These are phyloP conservation scores for Pulicaria dysenterica DNA, from an alignment of 129 eudicot genomes.

Conservation along the genomic window DNA sequence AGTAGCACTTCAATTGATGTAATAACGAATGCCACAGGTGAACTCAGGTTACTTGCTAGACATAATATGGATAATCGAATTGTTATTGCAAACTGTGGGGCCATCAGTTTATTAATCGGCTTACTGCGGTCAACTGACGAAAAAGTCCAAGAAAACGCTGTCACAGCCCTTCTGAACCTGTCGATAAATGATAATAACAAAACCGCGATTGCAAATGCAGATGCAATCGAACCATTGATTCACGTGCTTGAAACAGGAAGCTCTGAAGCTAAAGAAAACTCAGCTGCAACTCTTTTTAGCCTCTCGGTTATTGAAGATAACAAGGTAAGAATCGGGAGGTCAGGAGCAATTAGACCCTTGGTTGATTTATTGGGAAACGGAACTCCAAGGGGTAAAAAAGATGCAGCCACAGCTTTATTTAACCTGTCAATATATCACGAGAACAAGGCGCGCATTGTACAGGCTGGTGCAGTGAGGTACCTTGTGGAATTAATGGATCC, in stretches of 20 bases:
- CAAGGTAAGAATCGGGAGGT: constrained; percentile 70
- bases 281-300: constrained; percentile 94
- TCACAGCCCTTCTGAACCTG: constrained; percentile 84
- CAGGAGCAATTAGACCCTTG: constrained; percentile 85
- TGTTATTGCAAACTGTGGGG: constrained; percentile 72
- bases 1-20: constrained; percentile 51
- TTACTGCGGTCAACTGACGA: constrained; percentile 71
- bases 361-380: constrained; percentile 82
- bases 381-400: constrained; percentile 86
- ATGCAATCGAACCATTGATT: constrained; percentile 81
- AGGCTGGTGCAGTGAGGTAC: constrained; percentile 80
- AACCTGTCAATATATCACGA: constrained; percentile 78
- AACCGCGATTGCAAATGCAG: constrained; percentile 67
- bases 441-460: constrained; percentile 74
- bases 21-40: constrained; percentile 55
- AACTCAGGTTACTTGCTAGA: constrained; percentile 69
- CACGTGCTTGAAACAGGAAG: constrained; percentile 80
- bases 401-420: constrained; percentile 88
- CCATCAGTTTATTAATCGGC: constrained; percentile 56
- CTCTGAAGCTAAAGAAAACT: constrained; percentile 84
- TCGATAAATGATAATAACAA: constrained; percentile 89
- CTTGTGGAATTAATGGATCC: constrained; percentile 95
- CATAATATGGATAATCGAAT: constrained; percentile 85
- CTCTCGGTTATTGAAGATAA: constrained; percentile 82
- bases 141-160: constrained; percentile 76